Conservation (phyloP, 495 filamentous ascomycete genomes). For the Neurospora intermedia region DNA sequence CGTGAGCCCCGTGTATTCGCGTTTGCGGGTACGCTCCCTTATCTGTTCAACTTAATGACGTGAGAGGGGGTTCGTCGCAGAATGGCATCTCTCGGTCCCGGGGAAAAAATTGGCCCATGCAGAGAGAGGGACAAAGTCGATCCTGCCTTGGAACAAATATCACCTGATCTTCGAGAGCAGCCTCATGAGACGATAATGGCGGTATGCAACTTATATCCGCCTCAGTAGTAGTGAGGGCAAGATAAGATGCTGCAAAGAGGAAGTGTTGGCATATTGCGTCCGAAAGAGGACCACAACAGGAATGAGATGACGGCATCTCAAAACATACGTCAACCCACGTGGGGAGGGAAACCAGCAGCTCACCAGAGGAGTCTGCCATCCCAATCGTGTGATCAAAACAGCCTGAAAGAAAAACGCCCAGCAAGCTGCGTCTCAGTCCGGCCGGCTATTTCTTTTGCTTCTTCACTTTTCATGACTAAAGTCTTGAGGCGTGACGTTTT, state of each 20-base stretch:
- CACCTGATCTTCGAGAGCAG: neutral
- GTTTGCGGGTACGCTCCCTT: neutral
- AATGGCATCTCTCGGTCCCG: neutral
- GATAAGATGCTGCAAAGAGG: neutral
- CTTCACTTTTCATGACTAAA: constrained; percentile 20
- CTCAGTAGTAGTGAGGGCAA: neutral
- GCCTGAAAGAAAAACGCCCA: neutral
- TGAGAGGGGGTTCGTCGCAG: neutral
- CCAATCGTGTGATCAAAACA: neutral
- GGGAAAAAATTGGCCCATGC: neutral
- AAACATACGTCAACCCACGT: neutral
- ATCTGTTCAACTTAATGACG: neutral
- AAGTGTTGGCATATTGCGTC: constrained; percentile 5
- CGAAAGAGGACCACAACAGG: neutral
- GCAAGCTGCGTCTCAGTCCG: neutral
- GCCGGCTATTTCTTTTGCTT: constrained; percentile 5
- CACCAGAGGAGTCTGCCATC: neutral
- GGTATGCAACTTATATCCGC: neutral
- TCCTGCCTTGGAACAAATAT: neutral
- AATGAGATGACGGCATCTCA: neutral
- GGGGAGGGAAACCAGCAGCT: neutral
- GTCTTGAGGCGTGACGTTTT: constrained; percentile 38
- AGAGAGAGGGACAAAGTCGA: neutral
- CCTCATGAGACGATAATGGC: neutral
- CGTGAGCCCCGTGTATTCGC: neutral